phyloP scores from a whole-genome alignment of 208 protist genomes.

The Wallacemonas collosoma region DNA sequence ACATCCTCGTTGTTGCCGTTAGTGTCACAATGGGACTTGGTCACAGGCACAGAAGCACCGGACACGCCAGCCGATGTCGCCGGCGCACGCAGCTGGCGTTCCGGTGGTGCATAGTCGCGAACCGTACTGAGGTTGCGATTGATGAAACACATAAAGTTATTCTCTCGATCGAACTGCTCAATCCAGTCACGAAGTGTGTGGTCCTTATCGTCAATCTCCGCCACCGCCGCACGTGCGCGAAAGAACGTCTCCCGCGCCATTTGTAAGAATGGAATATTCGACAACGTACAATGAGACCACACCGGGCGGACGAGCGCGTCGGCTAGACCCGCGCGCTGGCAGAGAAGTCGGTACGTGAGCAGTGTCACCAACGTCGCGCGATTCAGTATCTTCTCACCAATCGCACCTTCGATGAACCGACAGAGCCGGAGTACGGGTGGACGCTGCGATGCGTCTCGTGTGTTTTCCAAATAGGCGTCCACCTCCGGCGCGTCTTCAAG shows the following conservation, averaged over 20 bases:
- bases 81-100: conserved; percentile 33
- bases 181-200: conserved; percentile 36
- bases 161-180: conserved; percentile 36
- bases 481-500: conserved; percentile 23
- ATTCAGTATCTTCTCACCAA: conserved; percentile 49
- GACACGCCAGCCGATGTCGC: conserved; percentile 6
- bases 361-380: conserved; percentile 37
- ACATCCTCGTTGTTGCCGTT: neutral
- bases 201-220: conserved; percentile 44
- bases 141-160: conserved; percentile 51
- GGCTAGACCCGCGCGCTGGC: conserved; percentile 34
- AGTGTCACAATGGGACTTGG: neutral
- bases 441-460: neutral
- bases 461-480: conserved; percentile 36
- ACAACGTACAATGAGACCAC: conserved; percentile 44
- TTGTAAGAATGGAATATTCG: conserved; percentile 54
- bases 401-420: conserved; percentile 45
- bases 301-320: conserved; percentile 46
- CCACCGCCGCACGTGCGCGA: conserved; percentile 37
- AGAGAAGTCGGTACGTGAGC: conserved; percentile 37
- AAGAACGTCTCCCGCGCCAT: conserved; percentile 57
- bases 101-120: conserved; percentile 39
- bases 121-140: conserved; percentile 39
- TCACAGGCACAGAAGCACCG: neutral
- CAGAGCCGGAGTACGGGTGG: conserved; percentile 54